Evolutionary conservation across 768 basidiomycete species (phyloP).

Genomic region (Clavulina sp.): DNA sequence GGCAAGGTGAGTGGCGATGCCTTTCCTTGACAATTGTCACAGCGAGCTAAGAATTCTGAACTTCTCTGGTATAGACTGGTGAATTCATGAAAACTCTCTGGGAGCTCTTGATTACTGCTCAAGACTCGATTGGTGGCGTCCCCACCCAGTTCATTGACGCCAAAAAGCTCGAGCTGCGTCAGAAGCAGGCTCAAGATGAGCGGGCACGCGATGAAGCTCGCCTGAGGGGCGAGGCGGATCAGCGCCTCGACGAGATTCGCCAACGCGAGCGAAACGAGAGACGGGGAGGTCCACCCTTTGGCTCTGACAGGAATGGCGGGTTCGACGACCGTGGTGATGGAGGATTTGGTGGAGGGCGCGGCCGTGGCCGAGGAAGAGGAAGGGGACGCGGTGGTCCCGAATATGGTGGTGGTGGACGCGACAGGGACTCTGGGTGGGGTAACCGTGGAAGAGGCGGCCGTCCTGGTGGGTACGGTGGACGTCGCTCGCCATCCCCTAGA

Average conservation of each 20-base stretch:
- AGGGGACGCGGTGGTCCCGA: slow-evolving; percentile 34
- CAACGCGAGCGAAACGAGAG: slow-evolving; percentile 27
- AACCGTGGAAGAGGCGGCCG: slow-evolving; percentile 29
- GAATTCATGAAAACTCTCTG: slow-evolving; percentile 79
- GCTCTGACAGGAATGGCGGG: neutral
- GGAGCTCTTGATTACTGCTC: slow-evolving; percentile 85
- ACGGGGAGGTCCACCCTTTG: slow-evolving; percentile 14
- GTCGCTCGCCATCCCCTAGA: slow-evolving; percentile 4
- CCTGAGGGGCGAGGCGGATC: slow-evolving; percentile 43
- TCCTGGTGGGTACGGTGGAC: slow-evolving; percentile 18
- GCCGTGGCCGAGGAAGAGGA: slow-evolving; percentile 27
- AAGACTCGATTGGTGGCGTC: slow-evolving; percentile 72
- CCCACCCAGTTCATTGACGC: slow-evolving; percentile 80
- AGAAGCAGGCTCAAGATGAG: slow-evolving; percentile 16
- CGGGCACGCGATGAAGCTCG: slow-evolving; percentile 39
- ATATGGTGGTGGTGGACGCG: slow-evolving; percentile 26
- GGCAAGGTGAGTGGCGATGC: slow-evolving; percentile 26
- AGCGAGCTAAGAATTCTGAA: neutral
- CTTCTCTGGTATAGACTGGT: slow-evolving; percentile 29
- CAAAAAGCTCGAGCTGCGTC: slow-evolving; percentile 84
- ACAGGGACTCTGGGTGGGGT: slow-evolving; percentile 5
- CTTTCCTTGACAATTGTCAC: neutral
- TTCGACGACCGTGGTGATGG: neutral
- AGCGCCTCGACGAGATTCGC: slow-evolving; percentile 49
- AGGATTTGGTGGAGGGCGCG: slow-evolving; percentile 16